phyloP scores from a whole-genome alignment of 2,329 filamentous ascomycete species.

The Alternaria dauci region DNA sequence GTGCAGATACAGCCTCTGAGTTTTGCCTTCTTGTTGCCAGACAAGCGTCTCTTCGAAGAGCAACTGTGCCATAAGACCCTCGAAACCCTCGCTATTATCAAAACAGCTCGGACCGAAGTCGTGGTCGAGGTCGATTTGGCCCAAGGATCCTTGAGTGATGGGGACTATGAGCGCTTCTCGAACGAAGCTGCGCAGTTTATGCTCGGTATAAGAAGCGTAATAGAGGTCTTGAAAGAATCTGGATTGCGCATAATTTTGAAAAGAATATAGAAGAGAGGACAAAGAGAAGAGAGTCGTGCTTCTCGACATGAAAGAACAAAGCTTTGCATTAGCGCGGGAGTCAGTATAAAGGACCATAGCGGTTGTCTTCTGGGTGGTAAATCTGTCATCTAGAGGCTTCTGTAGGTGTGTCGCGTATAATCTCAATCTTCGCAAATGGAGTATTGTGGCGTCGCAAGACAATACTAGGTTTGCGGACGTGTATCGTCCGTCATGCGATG shows the following conservation, averaged over 20 bases:
- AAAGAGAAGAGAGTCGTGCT: background rate
- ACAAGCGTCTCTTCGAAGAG: constrained; percentile 16
- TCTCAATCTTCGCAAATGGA: background rate
- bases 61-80: constrained; percentile 11
- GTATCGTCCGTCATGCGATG: background rate
- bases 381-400: background rate
- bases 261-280: too few species aligned
- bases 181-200: constrained; percentile 7
- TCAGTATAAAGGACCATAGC: background rate
- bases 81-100: constrained; percentile 9
- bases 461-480: background rate
- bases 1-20: constrained; percentile 24
- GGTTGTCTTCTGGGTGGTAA: background rate
- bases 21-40: constrained; percentile 10
- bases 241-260: constrained; percentile 8
- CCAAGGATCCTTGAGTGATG: constrained; percentile 9
- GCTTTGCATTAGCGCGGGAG: constrained; percentile 1
- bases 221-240: constrained; percentile 1
- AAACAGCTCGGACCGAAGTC: constrained; percentile 16
- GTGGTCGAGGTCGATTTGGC: constrained; percentile 14
- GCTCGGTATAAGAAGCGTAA: background rate
- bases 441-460: background rate
- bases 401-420: background rate
- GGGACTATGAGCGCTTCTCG: constrained; percentile 10
- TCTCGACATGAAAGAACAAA: background rate